Percentiles rank a stretch among this genome's conserved stretches.
Evolutionary conservation across 1,139 yeast species (phyloP).

Genomic region (Magnusiomyces magnusii): DNA sequence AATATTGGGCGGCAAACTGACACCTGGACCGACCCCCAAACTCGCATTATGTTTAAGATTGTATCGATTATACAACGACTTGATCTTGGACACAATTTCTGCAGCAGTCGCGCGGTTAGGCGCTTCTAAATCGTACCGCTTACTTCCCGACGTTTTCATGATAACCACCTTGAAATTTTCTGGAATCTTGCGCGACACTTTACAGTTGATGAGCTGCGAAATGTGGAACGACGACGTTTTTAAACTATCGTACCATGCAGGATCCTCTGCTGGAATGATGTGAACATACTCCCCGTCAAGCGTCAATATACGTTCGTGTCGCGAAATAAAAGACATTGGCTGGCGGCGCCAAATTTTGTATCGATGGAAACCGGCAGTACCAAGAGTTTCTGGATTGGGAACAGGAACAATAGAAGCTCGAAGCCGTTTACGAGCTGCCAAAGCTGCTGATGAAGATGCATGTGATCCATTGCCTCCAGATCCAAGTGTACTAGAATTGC

Average conservation of each 20-base stretch:
- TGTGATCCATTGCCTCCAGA: neutral
- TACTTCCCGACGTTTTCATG: conserved; percentile 55
- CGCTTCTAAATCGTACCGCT: conserved; percentile 86
- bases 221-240: conserved; percentile 87
- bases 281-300: conserved; percentile 93
- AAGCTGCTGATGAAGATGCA: neutral
- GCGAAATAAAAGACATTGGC: conserved; percentile 70
- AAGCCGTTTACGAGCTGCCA: conserved; percentile 1
- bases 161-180: conserved; percentile 76
- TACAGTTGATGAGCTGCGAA: conserved; percentile 66
- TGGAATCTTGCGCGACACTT: conserved; percentile 72
- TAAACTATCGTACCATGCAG: conserved; percentile 58
- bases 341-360: conserved; percentile 87
- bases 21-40: neutral
- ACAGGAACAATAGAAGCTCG: conserved; percentile 14
- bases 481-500: neutral
- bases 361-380: conserved; percentile 35
- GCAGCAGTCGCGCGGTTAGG: conserved; percentile 51
- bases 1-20: neutral
- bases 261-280: conserved; percentile 73
- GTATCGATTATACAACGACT: conserved; percentile 11
- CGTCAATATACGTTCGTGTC: conserved; percentile 77
- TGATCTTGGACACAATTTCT: conserved; percentile 67
- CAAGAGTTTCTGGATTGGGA: conserved; percentile 12
- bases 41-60: neutral